phyloP scores from a whole-genome alignment of 164 flowering plant species.

The Annona squamosa region DNA sequence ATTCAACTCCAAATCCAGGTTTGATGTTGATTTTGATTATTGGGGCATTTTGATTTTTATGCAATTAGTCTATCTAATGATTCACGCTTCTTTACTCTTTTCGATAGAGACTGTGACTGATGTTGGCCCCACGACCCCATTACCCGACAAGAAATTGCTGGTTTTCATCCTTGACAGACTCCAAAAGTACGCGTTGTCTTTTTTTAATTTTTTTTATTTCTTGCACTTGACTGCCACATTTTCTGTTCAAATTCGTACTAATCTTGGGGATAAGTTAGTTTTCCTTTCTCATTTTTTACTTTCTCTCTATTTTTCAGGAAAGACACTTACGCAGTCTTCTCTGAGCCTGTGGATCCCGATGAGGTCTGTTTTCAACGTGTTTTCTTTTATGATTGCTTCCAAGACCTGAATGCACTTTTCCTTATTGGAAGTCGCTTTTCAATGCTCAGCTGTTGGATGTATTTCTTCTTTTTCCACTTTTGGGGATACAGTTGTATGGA shows the following conservation, averaged over 20 bases:
- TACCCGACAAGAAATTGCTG: slow-evolving; percentile 89
- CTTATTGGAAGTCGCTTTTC: not conserved
- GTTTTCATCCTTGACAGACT: slow-evolving; percentile 87
- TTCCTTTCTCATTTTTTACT: not conserved
- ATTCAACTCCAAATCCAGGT: slow-evolving; percentile 42
- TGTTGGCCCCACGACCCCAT: slow-evolving; percentile 71
- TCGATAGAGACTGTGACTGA: slow-evolving; percentile 55
- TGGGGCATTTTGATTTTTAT: not conserved
- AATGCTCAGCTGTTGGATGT: not conserved
- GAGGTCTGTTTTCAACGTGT: slow-evolving; percentile 46
- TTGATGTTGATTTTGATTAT: slow-evolving; percentile 12
- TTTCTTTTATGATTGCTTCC: not conserved
- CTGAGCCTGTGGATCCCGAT: slow-evolving; percentile 91
- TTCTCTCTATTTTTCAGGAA: slow-evolving; percentile 48
- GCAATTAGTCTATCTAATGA: not conserved
- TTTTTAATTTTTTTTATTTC: not conserved
- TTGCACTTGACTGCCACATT: not conserved
- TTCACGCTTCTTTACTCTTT: slow-evolving; percentile 16
- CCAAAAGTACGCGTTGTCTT: slow-evolving; percentile 21
- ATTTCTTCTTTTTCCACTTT: not conserved
- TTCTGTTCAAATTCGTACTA: slow-evolving; percentile 3
- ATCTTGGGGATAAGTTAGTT: slow-evolving; percentile 6
- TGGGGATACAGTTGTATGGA: not conserved
- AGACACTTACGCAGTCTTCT: slow-evolving; percentile 81
- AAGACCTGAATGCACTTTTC: not conserved